phyloP scores from a whole-genome alignment of 176 grass and related monocot genomes.

The Elymus sibiricus region DNA sequence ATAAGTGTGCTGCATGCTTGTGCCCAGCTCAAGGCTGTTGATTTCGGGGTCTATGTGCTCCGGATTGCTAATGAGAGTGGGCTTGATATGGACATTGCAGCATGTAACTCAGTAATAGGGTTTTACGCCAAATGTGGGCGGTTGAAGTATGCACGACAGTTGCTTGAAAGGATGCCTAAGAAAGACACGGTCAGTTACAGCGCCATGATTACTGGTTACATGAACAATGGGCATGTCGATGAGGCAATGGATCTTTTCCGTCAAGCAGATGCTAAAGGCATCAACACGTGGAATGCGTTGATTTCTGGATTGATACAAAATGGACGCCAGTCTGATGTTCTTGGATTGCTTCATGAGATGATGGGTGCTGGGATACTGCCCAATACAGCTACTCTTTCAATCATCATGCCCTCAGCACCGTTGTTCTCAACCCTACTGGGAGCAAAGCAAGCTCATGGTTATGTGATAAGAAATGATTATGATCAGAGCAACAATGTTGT shows the following conservation, averaged over 20 bases:
- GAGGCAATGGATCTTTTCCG: conserved; percentile 54
- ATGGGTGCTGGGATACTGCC: conserved; percentile 41
- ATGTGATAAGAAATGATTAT: conserved; percentile 50
- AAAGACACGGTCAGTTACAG: conserved; percentile 65
- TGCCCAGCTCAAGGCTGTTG: conserved; percentile 46
- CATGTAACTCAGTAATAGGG: conserved; percentile 53
- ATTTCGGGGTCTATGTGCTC: conserved; percentile 49
- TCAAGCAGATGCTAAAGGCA: conserved; percentile 31
- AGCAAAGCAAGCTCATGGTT: conserved; percentile 63
- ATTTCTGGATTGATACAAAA: conserved; percentile 59
- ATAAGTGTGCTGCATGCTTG: conserved; percentile 57
- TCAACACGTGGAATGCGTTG: conserved; percentile 59
- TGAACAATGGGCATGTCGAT: conserved; percentile 47
- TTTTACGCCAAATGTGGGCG: conserved; percentile 68
- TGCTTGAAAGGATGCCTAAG: conserved; percentile 53
- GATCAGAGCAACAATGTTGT: conserved; percentile 48
- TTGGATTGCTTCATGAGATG: conserved; percentile 52
- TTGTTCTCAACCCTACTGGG: conserved; percentile 50
- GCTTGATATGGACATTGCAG: conserved; percentile 32
- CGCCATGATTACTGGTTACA: conserved; percentile 68
- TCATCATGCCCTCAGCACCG: conserved; percentile 47
- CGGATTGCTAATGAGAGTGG: conserved; percentile 36
- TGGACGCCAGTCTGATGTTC: conserved; percentile 31
- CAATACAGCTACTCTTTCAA: conserved; percentile 55
- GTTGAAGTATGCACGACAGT: conserved; percentile 48